Evolutionary conservation across 768 basidiomycete species (phyloP), one percentile per base, ranked within the genome.

Genomic region (Thelephora aurantiotincta): DNA sequence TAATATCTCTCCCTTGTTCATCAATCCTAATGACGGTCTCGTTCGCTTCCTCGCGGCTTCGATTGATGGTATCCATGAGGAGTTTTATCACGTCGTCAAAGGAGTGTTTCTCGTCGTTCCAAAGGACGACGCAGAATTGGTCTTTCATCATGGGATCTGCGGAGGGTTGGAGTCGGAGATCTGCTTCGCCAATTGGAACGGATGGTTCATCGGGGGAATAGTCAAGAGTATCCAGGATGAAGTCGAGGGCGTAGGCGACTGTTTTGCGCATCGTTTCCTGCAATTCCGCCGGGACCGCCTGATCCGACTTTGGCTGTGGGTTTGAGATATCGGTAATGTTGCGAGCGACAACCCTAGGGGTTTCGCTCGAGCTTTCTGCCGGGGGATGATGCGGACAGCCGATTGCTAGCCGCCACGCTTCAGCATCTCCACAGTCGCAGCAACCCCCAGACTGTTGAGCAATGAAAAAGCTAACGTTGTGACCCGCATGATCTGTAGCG

Each of bases 91-190:
- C 80, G 57, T 98, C 91, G 45, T 83, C 80, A 56, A 82, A 85
- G 0, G 89, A 91, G 63, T 97, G 96, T 55, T 93, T 94, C 63
- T 99, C 96, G 62, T 96, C 93, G 65, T 93, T 92, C 92, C 92
- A 97, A 4, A 98, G 64, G 22, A 94, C 70, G 49, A 97, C 72
- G 38, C 83, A 81, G 55, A 80, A 89, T 47, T 80, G 74, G 54
- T 89, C 85, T 51, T 80, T 81, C 67, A 74, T 73, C 72, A 82
- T 77, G 6, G 85, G 83, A 54, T 90, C 85, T 5, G 75, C 78
- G 1, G 83, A 79, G 7, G 82, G 77, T 56, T 89, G 82, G 11
- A 80, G 63, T 9, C 81, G 76, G 11, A 89, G 71, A 48, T 82
- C 82, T 0, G 75, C 75, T 57, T 86, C 82, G 49, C 73, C 74